Evolutionary conservation across 2,329 filamentous ascomycete species (phyloP), one percentile per base, ranked within the genome.

Genomic region (Periconia digitata): DNA sequence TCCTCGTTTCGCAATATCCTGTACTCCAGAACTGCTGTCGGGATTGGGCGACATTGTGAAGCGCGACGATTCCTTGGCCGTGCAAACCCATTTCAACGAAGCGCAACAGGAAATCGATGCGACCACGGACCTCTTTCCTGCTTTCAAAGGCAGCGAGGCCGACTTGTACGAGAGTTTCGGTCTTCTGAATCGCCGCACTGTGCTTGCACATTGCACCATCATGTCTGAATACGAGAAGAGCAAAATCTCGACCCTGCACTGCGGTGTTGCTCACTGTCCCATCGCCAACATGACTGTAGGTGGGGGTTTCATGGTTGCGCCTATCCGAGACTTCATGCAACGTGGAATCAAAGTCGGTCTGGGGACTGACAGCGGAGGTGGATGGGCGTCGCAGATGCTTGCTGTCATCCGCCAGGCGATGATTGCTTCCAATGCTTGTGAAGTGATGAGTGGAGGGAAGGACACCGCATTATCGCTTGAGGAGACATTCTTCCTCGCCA

Each of bases 51-150:
- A 69, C 1, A 76, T 87, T 20, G 79, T 79, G 0, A 55, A 58
- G 3, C 55, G 72, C 8, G 73, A 85, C 47, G 21, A 38, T 1
- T 64, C 74, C 1, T 60, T 86, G 17, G 74, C 80, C 0, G 79
- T 88, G 24, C 84, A 87, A 66, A 86, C 84, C 3, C 85, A 87
- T 62, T 86, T 87, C 71, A 82, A 85, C 64, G 84, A 87, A 60
- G 82, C 84, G 0, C 72, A 76, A 56, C 78, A 84, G 50, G 84
- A 87, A 63, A 81, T 85, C 44, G 54, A 71, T 1, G 76, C 78
- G 17, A 86, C 84, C 0, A 67, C 65, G 7, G 63, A 73, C 1
- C 67, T 87, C 2, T 86, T 85, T 55, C 82, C 82, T 0, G 64
- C 74, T 0, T 83, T 83, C 42, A 55, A 60, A 2, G 43, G 29